These are phyloP conservation scores for Ascochyta clinopodiicola DNA, from an alignment of 2,329 filamentous ascomycete species.

Conservation along the genomic window DNA sequence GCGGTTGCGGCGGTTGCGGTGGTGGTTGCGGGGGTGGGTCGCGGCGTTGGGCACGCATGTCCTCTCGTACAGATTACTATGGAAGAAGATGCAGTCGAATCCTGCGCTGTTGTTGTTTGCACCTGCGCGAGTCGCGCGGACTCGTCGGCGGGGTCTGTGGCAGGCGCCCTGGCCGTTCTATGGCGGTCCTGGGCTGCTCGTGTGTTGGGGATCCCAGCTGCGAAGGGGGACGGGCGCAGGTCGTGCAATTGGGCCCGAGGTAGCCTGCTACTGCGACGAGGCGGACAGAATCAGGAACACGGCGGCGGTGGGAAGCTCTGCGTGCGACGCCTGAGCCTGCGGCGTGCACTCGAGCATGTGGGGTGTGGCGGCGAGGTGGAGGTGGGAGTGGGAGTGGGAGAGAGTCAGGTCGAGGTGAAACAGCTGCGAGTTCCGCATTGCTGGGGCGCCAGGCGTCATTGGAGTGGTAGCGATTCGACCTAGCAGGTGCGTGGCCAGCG, in stretches of 20 bases:
- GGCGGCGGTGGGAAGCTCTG: conserved; percentile 5
- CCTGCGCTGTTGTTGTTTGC: conserved; percentile 26
- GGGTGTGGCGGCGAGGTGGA: conserved; percentile 12
- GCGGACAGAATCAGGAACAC: not conserved
- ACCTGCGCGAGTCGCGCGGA: conserved; percentile 26
- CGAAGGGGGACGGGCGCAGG: conserved; percentile 20
- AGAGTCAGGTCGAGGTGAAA: conserved; percentile 17
- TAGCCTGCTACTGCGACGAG: conserved; percentile 13
- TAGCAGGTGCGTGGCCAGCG: not conserved
- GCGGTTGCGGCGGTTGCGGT: conserved; percentile 23
- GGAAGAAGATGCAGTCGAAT: conserved; percentile 15
- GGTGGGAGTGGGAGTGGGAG: conserved; percentile 12
- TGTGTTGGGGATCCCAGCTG: conserved; percentile 38
- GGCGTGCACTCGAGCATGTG: conserved; percentile 25
- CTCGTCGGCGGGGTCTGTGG: conserved; percentile 32
- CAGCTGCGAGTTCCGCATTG: conserved; percentile 6
- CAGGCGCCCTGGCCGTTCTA: conserved; percentile 29
- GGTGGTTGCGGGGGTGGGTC: conserved; percentile 25
- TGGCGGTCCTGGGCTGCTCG: conserved; percentile 25
- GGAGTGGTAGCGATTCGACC: conserved; percentile 9
- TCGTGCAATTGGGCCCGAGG: conserved; percentile 9
- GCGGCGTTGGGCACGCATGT: conserved; percentile 30
- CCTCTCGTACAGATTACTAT: conserved; percentile 15
- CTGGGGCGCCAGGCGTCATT: conserved; percentile 1
- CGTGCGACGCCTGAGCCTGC: conserved; percentile 19